phyloP scores from a whole-genome alignment of 2,329 filamentous ascomycete genomes.

The Cercospora beticola region DNA sequence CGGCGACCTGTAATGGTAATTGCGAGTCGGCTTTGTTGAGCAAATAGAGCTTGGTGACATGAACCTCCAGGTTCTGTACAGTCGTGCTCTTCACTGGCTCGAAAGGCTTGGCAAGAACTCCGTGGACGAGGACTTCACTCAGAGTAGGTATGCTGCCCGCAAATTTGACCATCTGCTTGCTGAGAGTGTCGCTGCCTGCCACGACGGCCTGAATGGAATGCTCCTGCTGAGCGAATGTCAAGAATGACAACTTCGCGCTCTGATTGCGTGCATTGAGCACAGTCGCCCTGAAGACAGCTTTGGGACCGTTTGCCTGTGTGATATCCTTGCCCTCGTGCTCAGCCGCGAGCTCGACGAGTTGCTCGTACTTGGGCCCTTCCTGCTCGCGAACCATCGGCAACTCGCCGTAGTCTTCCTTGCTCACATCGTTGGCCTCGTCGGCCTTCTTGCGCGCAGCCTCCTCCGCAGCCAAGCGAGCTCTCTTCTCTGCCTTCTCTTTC shows the following conservation, averaged over 20 bases:
- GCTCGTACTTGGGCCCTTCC: slow-evolving; percentile 55
- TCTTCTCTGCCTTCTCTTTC: slow-evolving; percentile 77
- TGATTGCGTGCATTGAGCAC: slow-evolving; percentile 86
- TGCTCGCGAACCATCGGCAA: slow-evolving; percentile 51
- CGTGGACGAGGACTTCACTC: slow-evolving; percentile 77
- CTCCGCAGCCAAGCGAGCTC: slow-evolving; percentile 65
- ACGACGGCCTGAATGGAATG: slow-evolving; percentile 82
- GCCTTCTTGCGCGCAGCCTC: slow-evolving; percentile 66
- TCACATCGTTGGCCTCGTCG: slow-evolving; percentile 64
- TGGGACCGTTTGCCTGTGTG: slow-evolving; percentile 40
- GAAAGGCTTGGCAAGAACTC: slow-evolving; percentile 73
- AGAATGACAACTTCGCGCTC: slow-evolving; percentile 85
- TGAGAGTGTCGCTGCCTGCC: slow-evolving; percentile 47
- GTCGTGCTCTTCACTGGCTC: slow-evolving; percentile 87
- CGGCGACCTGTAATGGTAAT: slow-evolving; percentile 60
- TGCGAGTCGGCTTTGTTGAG: slow-evolving; percentile 63
- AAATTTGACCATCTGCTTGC: slow-evolving; percentile 94
- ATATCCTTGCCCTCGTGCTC: slow-evolving; percentile 51
- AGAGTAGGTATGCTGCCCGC: slow-evolving; percentile 72
- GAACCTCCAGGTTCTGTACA: slow-evolving; percentile 78
- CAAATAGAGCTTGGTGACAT: slow-evolving; percentile 81
- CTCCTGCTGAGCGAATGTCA: slow-evolving; percentile 75
- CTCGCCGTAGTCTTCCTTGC: slow-evolving; percentile 77
- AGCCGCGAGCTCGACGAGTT: slow-evolving; percentile 63
- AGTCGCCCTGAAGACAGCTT: slow-evolving; percentile 74